These are phyloP conservation scores for Fennellomyces sp. DNA, from an alignment of 371 early-diverging fungal genomes.

Conservation along the genomic window DNA sequence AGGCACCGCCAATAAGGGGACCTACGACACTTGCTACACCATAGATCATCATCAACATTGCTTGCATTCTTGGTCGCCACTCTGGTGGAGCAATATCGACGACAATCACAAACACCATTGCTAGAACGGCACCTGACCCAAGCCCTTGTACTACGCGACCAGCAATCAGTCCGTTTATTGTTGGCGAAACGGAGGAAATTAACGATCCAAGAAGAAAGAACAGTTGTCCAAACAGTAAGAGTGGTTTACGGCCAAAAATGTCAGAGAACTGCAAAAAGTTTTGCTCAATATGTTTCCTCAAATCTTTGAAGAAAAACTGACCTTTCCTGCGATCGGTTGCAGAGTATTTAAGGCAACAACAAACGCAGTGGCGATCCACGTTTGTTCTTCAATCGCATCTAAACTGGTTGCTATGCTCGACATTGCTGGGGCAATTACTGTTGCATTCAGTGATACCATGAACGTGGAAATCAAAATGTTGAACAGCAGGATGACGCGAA, in stretches of 20 bases:
- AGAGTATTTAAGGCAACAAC: slow-evolving; percentile 57
- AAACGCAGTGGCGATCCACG: slow-evolving; percentile 35
- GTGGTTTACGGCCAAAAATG: slow-evolving; percentile 49
- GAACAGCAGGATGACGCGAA: slow-evolving; percentile 17
- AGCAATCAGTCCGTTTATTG: slow-evolving; percentile 65
- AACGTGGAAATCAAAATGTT: slow-evolving; percentile 59
- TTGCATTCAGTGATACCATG: slow-evolving; percentile 75
- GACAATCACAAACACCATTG: slow-evolving; percentile 74
- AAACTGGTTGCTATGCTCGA: slow-evolving; percentile 13
- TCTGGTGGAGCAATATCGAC: slow-evolving; percentile 72
- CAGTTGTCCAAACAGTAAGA: slow-evolving; percentile 41
- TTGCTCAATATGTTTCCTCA: neutral
- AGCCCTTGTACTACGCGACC: slow-evolving; percentile 72
- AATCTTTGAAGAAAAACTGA: too few species aligned
- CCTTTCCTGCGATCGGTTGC: slow-evolving; percentile 61
- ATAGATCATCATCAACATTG: slow-evolving; percentile 61
- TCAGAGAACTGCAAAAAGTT: slow-evolving; percentile 5
- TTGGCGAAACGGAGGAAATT: slow-evolving; percentile 50
- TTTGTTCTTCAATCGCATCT: slow-evolving; percentile 13
- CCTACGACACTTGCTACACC: slow-evolving; percentile 75
- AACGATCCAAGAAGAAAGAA: slow-evolving; percentile 58
- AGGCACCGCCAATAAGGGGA: slow-evolving; percentile 69
- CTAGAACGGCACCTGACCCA: slow-evolving; percentile 71
- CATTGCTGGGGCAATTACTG: slow-evolving; percentile 66
- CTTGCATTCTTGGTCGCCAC: slow-evolving; percentile 69